A percentile compares a stretch with the other conserved stretches of the same genome.
These are phyloP conservation scores for Petunia axillaris DNA, from an alignment of 257 asterid genomes.

Conservation along the genomic window DNA sequence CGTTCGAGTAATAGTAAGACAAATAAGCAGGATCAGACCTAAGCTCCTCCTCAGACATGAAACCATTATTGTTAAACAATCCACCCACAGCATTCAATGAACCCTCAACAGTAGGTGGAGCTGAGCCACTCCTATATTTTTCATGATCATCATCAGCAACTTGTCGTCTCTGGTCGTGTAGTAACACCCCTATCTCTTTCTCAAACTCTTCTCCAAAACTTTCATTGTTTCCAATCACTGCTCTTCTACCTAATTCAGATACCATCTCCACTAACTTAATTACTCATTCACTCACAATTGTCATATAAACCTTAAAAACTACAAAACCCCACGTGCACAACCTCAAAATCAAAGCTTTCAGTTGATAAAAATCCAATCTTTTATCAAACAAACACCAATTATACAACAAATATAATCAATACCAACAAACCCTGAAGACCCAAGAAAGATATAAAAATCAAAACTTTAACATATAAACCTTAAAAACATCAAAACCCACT, in stretches of 20 bases:
- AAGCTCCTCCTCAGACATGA: conserved; percentile 86
- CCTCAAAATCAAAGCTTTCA: conserved; percentile 28
- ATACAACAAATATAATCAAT: conserved; percentile 10
- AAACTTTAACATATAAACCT: neutral
- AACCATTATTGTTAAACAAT: conserved; percentile 65
- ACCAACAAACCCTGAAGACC: conserved; percentile 2
- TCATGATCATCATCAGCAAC: conserved; percentile 87
- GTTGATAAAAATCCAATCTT: conserved; percentile 18
- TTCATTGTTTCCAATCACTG: conserved; percentile 71
- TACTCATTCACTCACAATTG: no score
- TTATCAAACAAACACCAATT: neutral
- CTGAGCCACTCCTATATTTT: conserved; percentile 95
- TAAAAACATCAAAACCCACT: conserved; percentile 17
- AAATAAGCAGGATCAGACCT: conserved; percentile 93
- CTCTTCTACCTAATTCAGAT: conserved; percentile 76
- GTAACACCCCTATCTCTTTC: conserved; percentile 76
- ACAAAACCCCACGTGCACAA: conserved; percentile 15
- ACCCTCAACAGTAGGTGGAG: conserved; percentile 99
- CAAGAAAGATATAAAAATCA: neutral
- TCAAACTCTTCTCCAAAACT: conserved; percentile 81
- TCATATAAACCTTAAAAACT: neutral
- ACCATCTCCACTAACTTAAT: conserved; percentile 48
- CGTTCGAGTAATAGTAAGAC: conserved; percentile 86
- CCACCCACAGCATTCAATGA: conserved; percentile 93
- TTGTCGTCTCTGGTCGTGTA: conserved; percentile 73